Evolutionary conservation across 345 rosid genomes (phyloP).

Genomic region (Citrus reticulata): DNA sequence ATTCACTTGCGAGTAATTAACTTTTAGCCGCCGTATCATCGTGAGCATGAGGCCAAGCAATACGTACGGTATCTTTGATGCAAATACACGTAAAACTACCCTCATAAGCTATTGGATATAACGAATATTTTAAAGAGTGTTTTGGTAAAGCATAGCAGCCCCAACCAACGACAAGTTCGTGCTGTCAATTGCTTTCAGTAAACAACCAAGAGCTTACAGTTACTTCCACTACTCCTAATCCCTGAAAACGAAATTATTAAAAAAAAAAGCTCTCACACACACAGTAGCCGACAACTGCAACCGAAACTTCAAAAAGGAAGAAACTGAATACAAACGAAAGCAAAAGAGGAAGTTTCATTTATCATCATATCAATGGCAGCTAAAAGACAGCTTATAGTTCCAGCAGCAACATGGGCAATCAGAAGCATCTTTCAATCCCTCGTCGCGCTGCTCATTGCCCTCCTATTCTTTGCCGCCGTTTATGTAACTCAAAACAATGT

Average conservation of each 20-base stretch:
- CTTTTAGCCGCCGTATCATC: background rate
- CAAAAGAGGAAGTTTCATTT: background rate
- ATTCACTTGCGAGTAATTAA: too few relatives aligned
- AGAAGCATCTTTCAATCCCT: constrained; percentile 61
- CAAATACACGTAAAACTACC: background rate
- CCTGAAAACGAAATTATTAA: background rate
- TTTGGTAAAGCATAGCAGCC: constrained; percentile 12
- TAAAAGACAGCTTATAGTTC: constrained; percentile 22
- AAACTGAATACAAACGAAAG: background rate
- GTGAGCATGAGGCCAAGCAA: background rate
- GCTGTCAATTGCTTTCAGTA: constrained; percentile 22
- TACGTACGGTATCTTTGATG: background rate
- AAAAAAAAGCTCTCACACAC: background rate
- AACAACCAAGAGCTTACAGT: constrained; percentile 21
- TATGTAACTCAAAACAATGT: constrained; percentile 38
- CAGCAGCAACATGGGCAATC: constrained; percentile 34
- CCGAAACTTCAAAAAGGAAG: constrained; percentile 19
- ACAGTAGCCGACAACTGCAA: constrained; percentile 20
- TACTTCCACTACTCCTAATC: constrained; percentile 14
- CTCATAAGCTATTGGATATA: background rate
- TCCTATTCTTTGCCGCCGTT: constrained; percentile 50
- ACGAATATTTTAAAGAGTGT: constrained; percentile 1
- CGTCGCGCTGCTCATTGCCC: constrained; percentile 56
- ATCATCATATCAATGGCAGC: constrained; percentile 31
- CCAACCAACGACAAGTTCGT: background rate